Percentiles rank a stretch among this genome's conserved stretches.
Conservation (phyloP, 495 filamentous ascomycete species). For the Elaphomyces granulatus region DNA sequence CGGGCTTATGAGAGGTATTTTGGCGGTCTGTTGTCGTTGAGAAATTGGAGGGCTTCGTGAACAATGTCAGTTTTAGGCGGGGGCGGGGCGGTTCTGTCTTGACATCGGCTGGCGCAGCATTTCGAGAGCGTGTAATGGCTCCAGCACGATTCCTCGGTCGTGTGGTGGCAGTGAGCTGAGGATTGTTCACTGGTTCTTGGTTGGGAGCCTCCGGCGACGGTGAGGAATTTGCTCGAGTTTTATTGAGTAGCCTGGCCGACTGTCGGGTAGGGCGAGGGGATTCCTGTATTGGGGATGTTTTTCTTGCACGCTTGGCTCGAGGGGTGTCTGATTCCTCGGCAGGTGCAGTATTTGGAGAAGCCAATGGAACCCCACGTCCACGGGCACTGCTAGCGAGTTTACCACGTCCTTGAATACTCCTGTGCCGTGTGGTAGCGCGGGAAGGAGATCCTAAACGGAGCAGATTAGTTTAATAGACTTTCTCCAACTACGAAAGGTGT, state of each 20-base stretch:
- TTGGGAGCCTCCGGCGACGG: constrained; percentile 10
- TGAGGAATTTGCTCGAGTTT: constrained; percentile 8
- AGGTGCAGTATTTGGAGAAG: constrained; percentile 2
- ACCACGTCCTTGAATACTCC: no score
- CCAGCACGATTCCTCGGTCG: constrained; percentile 3
- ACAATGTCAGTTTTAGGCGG: no score
- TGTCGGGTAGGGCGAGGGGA: constrained; percentile 22
- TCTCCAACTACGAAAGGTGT: no score
- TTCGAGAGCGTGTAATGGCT: not conserved
- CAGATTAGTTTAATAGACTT: no score
- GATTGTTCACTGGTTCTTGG: constrained; percentile 6
- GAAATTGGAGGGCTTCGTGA: no score
- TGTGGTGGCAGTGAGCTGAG: constrained; percentile 1
- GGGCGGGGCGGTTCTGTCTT: no score
- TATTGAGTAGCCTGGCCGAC: constrained; percentile 19
- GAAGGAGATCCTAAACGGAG: no score
- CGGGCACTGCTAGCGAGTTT: not conserved
- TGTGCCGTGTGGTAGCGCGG: no score
- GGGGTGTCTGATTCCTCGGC: constrained; percentile 25
- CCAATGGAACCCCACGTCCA: not conserved
- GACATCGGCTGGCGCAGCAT: not conserved
- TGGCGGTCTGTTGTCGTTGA: no score
- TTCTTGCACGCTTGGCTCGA: constrained; percentile 15
- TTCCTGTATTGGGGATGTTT: constrained; percentile 11
- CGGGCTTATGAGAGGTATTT: constrained; percentile 6